Percentiles rank a stretch among this genome's conserved stretches.
Evolutionary conservation across 2,329 filamentous ascomycete species (phyloP).

Genomic region (Neophaeococcomyces mojaviensis): DNA sequence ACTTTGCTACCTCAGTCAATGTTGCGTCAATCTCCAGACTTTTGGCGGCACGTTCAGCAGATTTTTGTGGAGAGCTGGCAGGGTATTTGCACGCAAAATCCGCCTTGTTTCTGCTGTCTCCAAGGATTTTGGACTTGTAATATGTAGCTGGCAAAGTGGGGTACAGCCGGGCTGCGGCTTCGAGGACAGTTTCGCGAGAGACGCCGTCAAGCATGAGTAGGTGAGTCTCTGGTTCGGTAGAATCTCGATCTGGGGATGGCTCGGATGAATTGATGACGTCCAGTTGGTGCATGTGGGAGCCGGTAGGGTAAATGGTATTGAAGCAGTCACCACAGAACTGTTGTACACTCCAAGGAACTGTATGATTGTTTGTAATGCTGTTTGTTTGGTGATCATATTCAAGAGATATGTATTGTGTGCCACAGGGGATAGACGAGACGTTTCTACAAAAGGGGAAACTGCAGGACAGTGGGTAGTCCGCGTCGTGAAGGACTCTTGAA

Average conservation of each 20-base stretch:
- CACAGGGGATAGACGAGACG: too few species aligned
- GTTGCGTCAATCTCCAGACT: constrained; percentile 4
- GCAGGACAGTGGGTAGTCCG: too few species aligned
- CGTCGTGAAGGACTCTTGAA: too few species aligned
- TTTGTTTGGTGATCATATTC: neutral
- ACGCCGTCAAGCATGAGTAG: constrained; percentile 3
- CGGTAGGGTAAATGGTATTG: neutral
- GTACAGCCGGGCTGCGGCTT: constrained; percentile 2
- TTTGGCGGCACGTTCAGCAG: constrained; percentile 1
- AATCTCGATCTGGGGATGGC: neutral
- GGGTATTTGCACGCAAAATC: constrained; percentile 4
- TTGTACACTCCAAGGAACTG: neutral
- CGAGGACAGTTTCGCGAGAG: neutral
- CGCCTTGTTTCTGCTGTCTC: neutral
- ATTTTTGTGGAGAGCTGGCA: constrained; percentile 3
- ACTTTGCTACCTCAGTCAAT: neutral
- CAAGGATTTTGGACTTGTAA: neutral
- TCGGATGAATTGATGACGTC: too few species aligned
- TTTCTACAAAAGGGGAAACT: too few species aligned
- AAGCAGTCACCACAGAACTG: constrained; percentile 3
- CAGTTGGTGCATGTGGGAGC: neutral
- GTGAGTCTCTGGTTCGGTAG: neutral
- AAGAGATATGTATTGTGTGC: neutral
- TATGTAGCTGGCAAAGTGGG: neutral
- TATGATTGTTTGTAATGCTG: neutral